Evolutionary conservation across 331 rosid species (phyloP), one percentile per base, ranked within the genome.

Genomic region (Dryas integrifolia): DNA sequence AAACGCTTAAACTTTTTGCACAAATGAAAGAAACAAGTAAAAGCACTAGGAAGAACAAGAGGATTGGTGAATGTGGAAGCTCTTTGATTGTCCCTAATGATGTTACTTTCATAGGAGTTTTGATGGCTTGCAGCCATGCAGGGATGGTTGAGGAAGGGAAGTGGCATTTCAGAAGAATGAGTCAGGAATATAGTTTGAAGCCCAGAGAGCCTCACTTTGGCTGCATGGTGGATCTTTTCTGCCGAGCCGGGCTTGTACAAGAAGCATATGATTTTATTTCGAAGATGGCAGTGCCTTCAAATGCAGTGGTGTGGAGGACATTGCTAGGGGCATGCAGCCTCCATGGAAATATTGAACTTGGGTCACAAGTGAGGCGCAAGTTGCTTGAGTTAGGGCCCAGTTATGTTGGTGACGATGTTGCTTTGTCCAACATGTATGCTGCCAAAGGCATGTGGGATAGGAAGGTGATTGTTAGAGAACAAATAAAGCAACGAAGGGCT

Each of bases 121-220:
- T 87, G 67, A 89, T 85, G 90, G 89, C 96, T 38, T 89, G 92
- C 72, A 89, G 92, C 79, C 92, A 89, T 75, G 85, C 84, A 1
- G 87, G 92, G 46, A 59, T 85, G 80, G 86, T 85, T 38, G 96
- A 85, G 66, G 86, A 89, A 85, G 92, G 92, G 68, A 82, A 80
- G 75, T 30, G 64, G 10, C 81, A 85, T 57, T 87, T 89, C 68
- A 78, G 30, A 78, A 89, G 90, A 56, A 85, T 89, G 92, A 80
- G 21, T 3, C 77, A 73, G 69, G 85, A 73, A 43, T 87, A 85
- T 43, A 85, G 85, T 30, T 75, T 89, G 57, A 57, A 68, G 50
- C 90, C 90, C 0, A 80, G 85, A 80, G 90, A 85, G 56, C 43
- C 87, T 65, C 92, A 89, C 46, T 85, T 73, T 79, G 96, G 96